phyloP scores from a whole-genome alignment of 768 basidiomycete genomes.

The Lactarius hatsudake region DNA sequence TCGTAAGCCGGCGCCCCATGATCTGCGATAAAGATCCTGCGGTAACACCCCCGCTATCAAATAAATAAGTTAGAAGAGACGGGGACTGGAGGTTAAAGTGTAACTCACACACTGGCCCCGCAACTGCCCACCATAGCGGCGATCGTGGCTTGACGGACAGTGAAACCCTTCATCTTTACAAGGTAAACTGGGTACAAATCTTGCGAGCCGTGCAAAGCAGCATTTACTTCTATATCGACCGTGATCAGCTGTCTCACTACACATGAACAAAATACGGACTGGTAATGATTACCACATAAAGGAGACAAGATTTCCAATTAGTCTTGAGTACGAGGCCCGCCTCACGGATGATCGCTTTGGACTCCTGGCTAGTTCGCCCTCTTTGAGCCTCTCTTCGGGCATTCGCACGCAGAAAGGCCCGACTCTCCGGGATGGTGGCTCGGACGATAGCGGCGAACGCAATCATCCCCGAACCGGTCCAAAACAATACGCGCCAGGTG shows the following conservation, averaged over 20 bases:
- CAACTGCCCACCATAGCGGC: constrained; percentile 44
- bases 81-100: background rate
- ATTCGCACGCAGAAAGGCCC: constrained; percentile 64
- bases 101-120: constrained; percentile 31
- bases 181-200: constrained; percentile 42
- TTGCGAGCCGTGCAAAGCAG: constrained; percentile 49
- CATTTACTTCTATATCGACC: constrained; percentile 39
- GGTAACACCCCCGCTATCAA: constrained; percentile 35
- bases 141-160: constrained; percentile 34
- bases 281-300: constrained; percentile 80
- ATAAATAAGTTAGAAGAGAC: background rate
- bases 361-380: constrained; percentile 45
- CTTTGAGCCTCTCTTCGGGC: constrained; percentile 46
- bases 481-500: constrained; percentile 77
- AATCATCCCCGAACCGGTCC: constrained; percentile 71
- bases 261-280: constrained; percentile 29
- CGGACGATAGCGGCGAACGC: constrained; percentile 67
- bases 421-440: constrained; percentile 73
- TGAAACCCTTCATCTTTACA: constrained; percentile 36
- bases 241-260: constrained; percentile 1
- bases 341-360: constrained; percentile 67
- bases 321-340: constrained; percentile 68
- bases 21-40: constrained; percentile 42
- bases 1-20: constrained; percentile 45
- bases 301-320: constrained; percentile 82